These are phyloP conservation scores for Ensete glaucum DNA, from an alignment of 176 grass and related monocot genomes.

Conservation along the genomic window DNA sequence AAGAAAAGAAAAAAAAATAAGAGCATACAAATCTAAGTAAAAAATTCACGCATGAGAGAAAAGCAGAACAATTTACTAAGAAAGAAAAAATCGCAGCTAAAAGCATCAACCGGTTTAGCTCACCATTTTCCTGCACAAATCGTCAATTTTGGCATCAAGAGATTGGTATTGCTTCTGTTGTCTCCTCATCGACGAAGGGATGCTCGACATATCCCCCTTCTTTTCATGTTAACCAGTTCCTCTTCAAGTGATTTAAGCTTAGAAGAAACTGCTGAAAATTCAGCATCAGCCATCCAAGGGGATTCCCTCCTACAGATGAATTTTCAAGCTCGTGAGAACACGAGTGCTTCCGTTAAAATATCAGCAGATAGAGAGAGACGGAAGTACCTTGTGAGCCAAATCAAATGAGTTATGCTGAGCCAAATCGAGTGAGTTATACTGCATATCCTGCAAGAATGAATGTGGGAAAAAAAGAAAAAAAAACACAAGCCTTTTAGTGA, in stretches of 20 bases:
- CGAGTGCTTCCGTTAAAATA: not conserved
- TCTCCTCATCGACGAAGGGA: constrained; percentile 61
- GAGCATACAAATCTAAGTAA: not conserved
- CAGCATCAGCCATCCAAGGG: constrained; percentile 83
- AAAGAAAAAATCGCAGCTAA: not conserved
- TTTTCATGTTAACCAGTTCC: constrained; percentile 75
- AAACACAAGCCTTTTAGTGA: not conserved
- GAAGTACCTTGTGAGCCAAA: too few relatives aligned
- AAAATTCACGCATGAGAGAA: not conserved
- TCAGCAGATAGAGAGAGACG: too few relatives aligned
- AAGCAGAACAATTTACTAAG: too few relatives aligned
- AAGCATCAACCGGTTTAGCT: not conserved
- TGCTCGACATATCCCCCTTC: constrained; percentile 68
- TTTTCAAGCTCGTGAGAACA: not conserved
- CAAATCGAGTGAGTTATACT: constrained; percentile 49
- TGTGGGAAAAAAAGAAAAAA: constrained; percentile 9
- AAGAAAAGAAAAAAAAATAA: not conserved
- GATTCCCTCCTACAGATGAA: constrained; percentile 72
- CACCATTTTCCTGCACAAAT: constrained; percentile 97
- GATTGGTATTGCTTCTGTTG: constrained; percentile 94
- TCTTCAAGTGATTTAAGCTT: constrained; percentile 83
- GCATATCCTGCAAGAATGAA: constrained; percentile 48
- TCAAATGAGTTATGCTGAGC: too few relatives aligned
- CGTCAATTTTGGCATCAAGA: constrained; percentile 76
- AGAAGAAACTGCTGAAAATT: constrained; percentile 70